Conservation (phyloP, 2,329 filamentous ascomycete species). For the Hymenoscyphus salicellus region DNA sequence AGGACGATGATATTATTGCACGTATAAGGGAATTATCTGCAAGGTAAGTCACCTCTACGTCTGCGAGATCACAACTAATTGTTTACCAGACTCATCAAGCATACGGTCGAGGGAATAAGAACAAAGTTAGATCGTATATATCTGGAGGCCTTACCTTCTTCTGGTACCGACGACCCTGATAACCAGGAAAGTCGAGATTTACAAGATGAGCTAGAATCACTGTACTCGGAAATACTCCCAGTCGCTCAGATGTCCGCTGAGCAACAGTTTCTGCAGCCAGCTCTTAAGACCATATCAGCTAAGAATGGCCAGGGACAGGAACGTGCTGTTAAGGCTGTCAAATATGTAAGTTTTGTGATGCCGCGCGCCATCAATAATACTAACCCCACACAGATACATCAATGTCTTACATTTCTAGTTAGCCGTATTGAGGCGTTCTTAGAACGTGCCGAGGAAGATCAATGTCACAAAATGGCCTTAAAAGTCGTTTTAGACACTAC, state of each 20-base stretch:
- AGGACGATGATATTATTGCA: constrained; percentile 52
- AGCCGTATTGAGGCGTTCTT: constrained; percentile 46
- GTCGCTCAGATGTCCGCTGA: constrained; percentile 70
- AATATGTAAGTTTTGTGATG: constrained; percentile 45
- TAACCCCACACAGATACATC: constrained; percentile 43
- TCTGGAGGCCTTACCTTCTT: constrained; percentile 43
- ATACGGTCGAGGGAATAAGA: constrained; percentile 53
- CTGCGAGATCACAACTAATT: background rate
- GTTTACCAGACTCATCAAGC: constrained; percentile 51
- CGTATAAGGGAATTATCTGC: constrained; percentile 59
- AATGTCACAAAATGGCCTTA: constrained; percentile 45
- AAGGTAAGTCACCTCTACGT: constrained; percentile 38
- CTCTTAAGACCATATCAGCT: constrained; percentile 46
- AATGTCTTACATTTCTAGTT: constrained; percentile 51
- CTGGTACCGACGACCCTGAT: constrained; percentile 14
- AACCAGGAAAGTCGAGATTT: constrained; percentile 47
- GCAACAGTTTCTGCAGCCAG: constrained; percentile 63
- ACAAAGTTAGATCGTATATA: constrained; percentile 56
- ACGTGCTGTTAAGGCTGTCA: constrained; percentile 46
- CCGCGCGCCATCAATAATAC: background rate
- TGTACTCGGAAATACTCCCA: constrained; percentile 66
- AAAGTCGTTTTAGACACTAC: constrained; percentile 44
- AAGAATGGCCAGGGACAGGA: constrained; percentile 45
- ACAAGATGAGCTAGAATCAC: constrained; percentile 64
- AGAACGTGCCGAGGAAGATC: constrained; percentile 43